Conservation (phyloP, 345 rosid genomes). For the Pistacia vera region DNA sequence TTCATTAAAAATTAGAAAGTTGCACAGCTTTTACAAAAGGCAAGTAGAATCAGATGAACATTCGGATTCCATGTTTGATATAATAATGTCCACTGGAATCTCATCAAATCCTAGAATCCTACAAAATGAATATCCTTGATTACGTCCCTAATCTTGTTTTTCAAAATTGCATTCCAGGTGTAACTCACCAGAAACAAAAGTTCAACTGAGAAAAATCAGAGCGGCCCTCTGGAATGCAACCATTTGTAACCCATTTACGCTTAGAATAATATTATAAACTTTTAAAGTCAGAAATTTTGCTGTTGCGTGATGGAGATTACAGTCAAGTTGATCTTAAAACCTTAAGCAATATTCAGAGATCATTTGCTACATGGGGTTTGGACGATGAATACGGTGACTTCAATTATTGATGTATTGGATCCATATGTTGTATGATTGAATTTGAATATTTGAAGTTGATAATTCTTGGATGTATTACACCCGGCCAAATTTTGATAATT, state of each 20-base stretch:
- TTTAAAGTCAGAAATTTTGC: neutral
- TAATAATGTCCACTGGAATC: neutral
- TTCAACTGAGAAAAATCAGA: too few species aligned
- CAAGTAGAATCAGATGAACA: neutral
- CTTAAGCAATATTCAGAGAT: too few species aligned
- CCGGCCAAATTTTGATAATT: neutral
- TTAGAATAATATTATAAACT: too few species aligned
- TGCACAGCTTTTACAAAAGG: too few species aligned
- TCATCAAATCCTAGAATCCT: neutral
- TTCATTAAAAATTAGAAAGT: too few species aligned
- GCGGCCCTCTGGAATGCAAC: neutral
- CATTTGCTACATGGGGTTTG: too few species aligned
- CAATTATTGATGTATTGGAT: too few species aligned
- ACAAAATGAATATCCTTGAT: constrained; percentile 14
- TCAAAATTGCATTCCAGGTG: constrained; percentile 22
- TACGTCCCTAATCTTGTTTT: neutral
- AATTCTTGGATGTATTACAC: neutral
- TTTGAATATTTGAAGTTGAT: too few species aligned
- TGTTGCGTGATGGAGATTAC: neutral
- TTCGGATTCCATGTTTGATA: neutral
- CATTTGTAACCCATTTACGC: neutral
- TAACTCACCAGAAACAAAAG: neutral
- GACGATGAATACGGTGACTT: too few species aligned
- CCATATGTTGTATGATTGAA: too few species aligned
- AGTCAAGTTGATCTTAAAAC: too few species aligned